Evolutionary conservation across 1,284 basidiomycete genomes (phyloP), one percentile per base, ranked within the genome.

Genomic region (Ceratobasidium sp.): DNA sequence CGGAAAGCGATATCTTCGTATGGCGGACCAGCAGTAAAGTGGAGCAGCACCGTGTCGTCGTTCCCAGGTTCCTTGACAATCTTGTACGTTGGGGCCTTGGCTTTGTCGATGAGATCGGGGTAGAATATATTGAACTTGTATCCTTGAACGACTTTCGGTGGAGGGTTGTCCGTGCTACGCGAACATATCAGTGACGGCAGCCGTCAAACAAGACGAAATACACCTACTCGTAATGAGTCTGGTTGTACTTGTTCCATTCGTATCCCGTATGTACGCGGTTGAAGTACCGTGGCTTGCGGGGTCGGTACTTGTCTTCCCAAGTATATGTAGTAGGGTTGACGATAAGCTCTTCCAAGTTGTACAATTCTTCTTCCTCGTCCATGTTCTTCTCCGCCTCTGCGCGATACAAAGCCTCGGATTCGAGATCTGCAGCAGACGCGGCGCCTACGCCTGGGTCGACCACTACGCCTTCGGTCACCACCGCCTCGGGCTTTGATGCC

Each of bases 251-350:
- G 85, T 98, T 99, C 98, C 98, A 99, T 81, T 99, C 98, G 80
- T 97, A 99, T n/a, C 98, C 98, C n/a, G 98, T 99, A 79, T 98
- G 96, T 41, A 99, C 97, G 74, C 97, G 92, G 81, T 99, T 99
- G 84, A 99, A 98, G 85, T 98, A 99, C 76, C 97, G 87, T 46
- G 98, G 98, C 81, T 99, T 99, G 57, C 98, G 87, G n/a, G 98
- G 96, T 35, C 98, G 88, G 79, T 98, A 99, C 82, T 98, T 97
- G 86, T 99, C 98, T 83, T 97, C 95, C 97, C 97, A 99, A 78
- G 95, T 94, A 82, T 99, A 98, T 2, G 90, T 89, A 0, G 89
- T 91, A 46, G 91, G 89, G 77, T 91, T 88, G n/a, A 84, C 82
- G 73, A 96, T 91, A 74, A 91, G 90, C 80, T 95, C 94, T 80